phyloP scores from a whole-genome alignment of 2,329 filamentous ascomycete species.

The Scedosporium minutisporum region DNA sequence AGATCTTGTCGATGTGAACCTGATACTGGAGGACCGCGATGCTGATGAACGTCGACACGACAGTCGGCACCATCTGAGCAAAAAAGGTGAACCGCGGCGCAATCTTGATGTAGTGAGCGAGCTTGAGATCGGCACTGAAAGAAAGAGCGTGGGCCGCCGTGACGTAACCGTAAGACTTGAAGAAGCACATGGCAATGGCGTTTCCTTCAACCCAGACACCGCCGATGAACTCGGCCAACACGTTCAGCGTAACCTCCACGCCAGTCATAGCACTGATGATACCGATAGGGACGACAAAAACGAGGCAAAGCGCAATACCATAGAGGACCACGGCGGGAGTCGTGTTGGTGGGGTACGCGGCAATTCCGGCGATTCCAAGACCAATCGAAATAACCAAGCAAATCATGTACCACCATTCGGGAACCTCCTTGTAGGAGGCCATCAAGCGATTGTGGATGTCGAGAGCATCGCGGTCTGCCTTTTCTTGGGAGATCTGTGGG shows the following conservation, averaged over 20 bases:
- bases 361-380: slow-evolving; percentile 24
- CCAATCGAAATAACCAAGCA: slow-evolving; percentile 20
- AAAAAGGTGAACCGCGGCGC: slow-evolving; percentile 25
- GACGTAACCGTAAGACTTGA: slow-evolving; percentile 31
- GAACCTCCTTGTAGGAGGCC: slow-evolving; percentile 34
- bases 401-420: slow-evolving; percentile 37
- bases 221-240: slow-evolving; percentile 38
- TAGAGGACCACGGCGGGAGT: slow-evolving; percentile 31
- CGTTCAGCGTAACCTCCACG: slow-evolving; percentile 30
- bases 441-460: slow-evolving; percentile 39
- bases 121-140: slow-evolving; percentile 25
- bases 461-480: slow-evolving; percentile 11
- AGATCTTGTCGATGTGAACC: slow-evolving; percentile 19
- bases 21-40: slow-evolving; percentile 27
- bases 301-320: slow-evolving; percentile 27
- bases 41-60: slow-evolving; percentile 24
- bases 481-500: slow-evolving; percentile 9
- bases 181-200: slow-evolving; percentile 36
- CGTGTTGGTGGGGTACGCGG: slow-evolving; percentile 32
- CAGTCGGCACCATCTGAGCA: slow-evolving; percentile 23
- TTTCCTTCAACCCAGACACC: slow-evolving; percentile 32
- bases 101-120: slow-evolving; percentile 36
- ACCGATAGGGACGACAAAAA: slow-evolving; percentile 34
- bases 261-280: slow-evolving; percentile 34
- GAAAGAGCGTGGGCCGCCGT: slow-evolving; percentile 24